Base-by-base conservation (phyloP, 2,329 filamentous ascomycete genomes). In the Colletotrichum trifolii region DNA sequence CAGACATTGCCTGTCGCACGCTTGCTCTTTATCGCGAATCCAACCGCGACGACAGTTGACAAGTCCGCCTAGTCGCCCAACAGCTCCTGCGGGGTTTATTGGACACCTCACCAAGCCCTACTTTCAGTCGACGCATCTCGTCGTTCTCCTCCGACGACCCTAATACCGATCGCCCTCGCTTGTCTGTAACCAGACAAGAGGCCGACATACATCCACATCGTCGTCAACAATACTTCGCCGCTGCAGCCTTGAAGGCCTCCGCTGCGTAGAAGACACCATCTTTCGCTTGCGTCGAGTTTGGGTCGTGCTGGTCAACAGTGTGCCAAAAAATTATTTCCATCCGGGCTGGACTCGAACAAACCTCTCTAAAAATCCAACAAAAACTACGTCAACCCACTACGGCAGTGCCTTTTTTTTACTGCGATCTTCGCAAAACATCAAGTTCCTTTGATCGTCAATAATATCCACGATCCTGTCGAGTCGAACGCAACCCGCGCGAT, bases 271-370 rank as follows among this genome's bases (percentile, higher is more conserved):
- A 72, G 72, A 71, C 70, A 73, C 72, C 69, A 69, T 71, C 75
- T 75, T 78, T 79, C 77, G 79, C 80, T 82, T 78, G 80, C 82
- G 81, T 80, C 79, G 72, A 78, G 75, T 75, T 74, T 77, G 77
- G 74, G 73, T 73, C 59, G 65, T 73, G 60, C 67, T 65, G 69
- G 67, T 71, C 67, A 67, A 69, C 70, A 69, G 48, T 58, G 65
- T 66, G 53, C 47, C 53, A 52, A 48, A 66, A 64, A 54, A 62
- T 64, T 68, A 66, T 55, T 68, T 64, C 56, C 68, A 60, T 69
- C 69, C 75, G 75, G 81, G 82, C 82, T 83, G 82, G 82, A 79
- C 82, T 84, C 81, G 81, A 72, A 39, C 42, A 25, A 52, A 52
- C 68, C 68, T 65, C 49, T 62, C 47, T 61, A 50, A 60, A 46